Evolutionary conservation across 108 stramenopile genomes (phyloP).

Genomic region (Stephanodiscus minutulus): DNA sequence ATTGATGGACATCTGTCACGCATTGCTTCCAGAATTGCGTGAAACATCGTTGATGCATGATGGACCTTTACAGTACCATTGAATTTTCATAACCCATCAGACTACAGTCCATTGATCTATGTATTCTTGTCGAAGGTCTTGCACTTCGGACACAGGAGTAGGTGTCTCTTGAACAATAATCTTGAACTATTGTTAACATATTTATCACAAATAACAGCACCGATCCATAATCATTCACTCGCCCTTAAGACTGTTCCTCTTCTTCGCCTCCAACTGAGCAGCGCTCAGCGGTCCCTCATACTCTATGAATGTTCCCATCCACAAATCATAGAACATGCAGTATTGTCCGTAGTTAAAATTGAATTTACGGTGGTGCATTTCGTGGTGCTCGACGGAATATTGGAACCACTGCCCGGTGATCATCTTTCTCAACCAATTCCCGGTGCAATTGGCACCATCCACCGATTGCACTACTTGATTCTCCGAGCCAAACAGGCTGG

Average conservation of each 20-base stretch:
- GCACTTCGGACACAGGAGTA: neutral
- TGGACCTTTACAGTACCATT: too few relatives aligned
- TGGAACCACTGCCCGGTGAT: conserved; percentile 52
- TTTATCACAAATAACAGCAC: neutral
- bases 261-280: conserved; percentile 30
- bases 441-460: conserved; percentile 50
- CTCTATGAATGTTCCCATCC: conserved; percentile 71
- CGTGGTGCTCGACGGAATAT: conserved; percentile 83
- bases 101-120: too few relatives aligned
- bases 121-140: too few relatives aligned
- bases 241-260: conserved; percentile 21
- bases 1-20: too few relatives aligned
- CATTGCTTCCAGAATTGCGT: too few relatives aligned
- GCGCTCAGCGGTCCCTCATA: conserved; percentile 74
- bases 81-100: too few relatives aligned
- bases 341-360: conserved; percentile 93
- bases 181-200: neutral
- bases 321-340: conserved; percentile 86
- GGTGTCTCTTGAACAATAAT: neutral
- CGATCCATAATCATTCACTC: neutral
- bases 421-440: conserved; percentile 62
- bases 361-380: conserved; percentile 94
- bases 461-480: conserved; percentile 4
- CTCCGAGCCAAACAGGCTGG: conserved; percentile 23
- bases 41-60: too few relatives aligned